Evolutionary conservation across 306 rosid genomes (phyloP), one percentile per base, ranked within the genome.

Genomic region (Albizia julibrissin): DNA sequence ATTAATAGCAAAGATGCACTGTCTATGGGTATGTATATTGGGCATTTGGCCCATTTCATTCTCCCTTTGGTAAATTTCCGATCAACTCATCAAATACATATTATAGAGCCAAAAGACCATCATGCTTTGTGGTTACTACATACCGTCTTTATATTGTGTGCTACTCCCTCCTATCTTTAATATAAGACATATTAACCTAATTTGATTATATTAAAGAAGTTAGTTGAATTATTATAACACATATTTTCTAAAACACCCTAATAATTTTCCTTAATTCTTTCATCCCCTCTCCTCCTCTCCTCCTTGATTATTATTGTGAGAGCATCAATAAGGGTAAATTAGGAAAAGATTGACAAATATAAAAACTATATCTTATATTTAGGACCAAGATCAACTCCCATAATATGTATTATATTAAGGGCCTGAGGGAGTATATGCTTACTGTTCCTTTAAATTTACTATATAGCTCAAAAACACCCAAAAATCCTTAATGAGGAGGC

Each of bases 1-100:
- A 79, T 95, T 91, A 74, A 84, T 67, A 89, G 94, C 79, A 79
- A 64, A 61, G 93, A 90, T 84, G 99, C 99, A 16, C 68, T 93
- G 82, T 89, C 97, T 26, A 80, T 95, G 52, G 99, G 99, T 95
- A 85, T 77, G 79, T 74, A 66, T 72, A 73, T 40, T 58, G 76
- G 75, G 70, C 71, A 68, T 39, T 43, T 2, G 5, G 21, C 15
- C 75, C 22, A 44, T 73, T 84, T 78, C 31, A 58, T 75, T 73
- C 47, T 81, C 67, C 50, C 50, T 13, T 39, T 68, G 33, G 47
- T 77, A 72, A 73, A 66, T n/a, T 65, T 11, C n/a, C 43, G 71
- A 43, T 71, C 44, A 82, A 47, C 37, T 69, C 74, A 42, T 49
- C 43, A 76, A 40, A 46, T 43, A 39, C 37, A 22, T 79, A 49